Conservation (phyloP, 495 filamentous ascomycete species). For the Entonaema liquescens region DNA sequence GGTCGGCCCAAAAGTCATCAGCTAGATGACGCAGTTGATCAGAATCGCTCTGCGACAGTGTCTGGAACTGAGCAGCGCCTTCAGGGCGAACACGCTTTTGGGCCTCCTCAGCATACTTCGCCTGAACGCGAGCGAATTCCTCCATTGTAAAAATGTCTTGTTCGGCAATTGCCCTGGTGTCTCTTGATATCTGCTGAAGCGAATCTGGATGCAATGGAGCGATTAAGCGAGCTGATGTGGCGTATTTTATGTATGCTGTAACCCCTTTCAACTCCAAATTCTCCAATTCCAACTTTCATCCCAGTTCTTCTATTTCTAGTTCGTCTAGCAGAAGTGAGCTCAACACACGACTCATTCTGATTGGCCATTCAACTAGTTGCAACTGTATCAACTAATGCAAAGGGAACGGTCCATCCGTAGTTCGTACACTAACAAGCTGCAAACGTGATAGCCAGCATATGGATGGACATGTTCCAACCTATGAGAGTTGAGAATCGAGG, state of each 20-base stretch:
- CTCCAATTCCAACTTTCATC: not conserved
- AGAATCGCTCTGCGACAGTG: slow-evolving; percentile 42
- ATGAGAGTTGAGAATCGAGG: not conserved
- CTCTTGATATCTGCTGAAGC: not conserved
- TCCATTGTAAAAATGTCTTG: slow-evolving; percentile 26
- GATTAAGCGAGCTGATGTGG: not conserved
- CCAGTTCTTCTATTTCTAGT: not conserved
- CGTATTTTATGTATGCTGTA: not conserved
- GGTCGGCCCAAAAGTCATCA: slow-evolving; percentile 59
- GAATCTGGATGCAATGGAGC: not conserved
- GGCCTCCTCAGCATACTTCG: slow-evolving; percentile 57
- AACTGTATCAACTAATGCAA: not conserved
- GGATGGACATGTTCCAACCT: not conserved
- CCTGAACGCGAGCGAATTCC: slow-evolving; percentile 45
- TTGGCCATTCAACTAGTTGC: not conserved
- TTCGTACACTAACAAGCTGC: not conserved
- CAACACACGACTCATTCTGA: not conserved
- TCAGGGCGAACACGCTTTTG: slow-evolving; percentile 57
- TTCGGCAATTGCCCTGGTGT: not conserved
- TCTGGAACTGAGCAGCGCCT: slow-evolving; percentile 53
- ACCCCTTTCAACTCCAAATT: too few relatives aligned
- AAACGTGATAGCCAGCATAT: not conserved
- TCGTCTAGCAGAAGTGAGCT: not conserved
- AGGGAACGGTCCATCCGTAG: not conserved
- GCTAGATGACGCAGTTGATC: slow-evolving; percentile 47